Evolutionary conservation across 768 basidiomycete genomes (phyloP).

Genomic region (Panaeolus papilionaceus): DNA sequence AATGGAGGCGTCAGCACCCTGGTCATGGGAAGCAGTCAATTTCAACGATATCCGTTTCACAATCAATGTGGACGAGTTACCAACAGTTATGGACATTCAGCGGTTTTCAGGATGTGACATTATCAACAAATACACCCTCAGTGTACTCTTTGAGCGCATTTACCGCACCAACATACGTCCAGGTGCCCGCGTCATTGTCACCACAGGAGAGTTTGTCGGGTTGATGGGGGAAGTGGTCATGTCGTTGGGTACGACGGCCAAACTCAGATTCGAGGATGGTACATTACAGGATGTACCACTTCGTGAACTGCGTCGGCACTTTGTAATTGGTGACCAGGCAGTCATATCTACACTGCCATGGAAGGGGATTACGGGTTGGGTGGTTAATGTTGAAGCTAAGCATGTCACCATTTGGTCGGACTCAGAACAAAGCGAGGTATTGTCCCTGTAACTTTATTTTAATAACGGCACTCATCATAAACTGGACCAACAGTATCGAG

Average conservation of each 20-base stretch:
- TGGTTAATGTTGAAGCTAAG: neutral
- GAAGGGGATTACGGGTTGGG: neutral
- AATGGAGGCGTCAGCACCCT: neutral
- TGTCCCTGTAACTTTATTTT: neutral
- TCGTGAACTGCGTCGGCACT: neutral
- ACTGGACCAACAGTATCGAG: neutral
- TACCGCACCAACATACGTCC: no score
- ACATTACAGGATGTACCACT: neutral
- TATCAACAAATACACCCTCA: no score
- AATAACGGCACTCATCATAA: no score
- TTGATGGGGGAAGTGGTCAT: neutral
- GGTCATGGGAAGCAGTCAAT: neutral
- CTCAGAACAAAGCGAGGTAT: neutral
- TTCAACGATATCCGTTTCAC: neutral
- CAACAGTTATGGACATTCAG: neutral
- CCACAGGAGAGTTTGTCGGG: neutral
- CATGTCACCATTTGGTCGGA: neutral
- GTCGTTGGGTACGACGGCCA: neutral
- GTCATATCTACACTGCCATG: neutral
- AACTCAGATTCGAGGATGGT: no score
- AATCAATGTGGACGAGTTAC: neutral
- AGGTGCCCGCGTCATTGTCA: neutral
- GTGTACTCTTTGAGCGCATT: no score
- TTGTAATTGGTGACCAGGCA: neutral
- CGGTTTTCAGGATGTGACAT: neutral